phyloP scores from a whole-genome alignment of 352 stramenopile species.

The Paralagenidium karlingii region DNA sequence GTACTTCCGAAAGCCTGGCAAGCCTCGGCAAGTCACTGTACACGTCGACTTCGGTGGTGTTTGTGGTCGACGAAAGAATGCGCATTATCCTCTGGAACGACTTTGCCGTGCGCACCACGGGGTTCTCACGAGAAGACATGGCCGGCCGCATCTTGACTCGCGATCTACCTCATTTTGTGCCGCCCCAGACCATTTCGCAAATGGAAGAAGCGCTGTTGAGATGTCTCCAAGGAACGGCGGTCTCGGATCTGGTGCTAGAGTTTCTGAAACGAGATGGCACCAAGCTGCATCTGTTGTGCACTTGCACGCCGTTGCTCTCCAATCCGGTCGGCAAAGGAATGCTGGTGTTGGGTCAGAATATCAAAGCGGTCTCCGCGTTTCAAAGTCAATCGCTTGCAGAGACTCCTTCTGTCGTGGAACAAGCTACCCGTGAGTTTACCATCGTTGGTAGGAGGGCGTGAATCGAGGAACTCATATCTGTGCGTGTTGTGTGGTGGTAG shows the following conservation, averaged over 20 bases:
- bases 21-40: constrained; percentile 79
- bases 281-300: constrained; percentile 49
- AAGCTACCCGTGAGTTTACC: too few species aligned
- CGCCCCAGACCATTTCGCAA: constrained; percentile 26
- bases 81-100: constrained; percentile 83
- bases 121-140: constrained; percentile 74
- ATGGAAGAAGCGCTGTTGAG: constrained; percentile 45
- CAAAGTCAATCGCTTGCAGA: background rate
- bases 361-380: constrained; percentile 22
- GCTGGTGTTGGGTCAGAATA: constrained; percentile 67
- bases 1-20: constrained; percentile 57
- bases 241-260: constrained; percentile 41
- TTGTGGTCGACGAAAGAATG: constrained; percentile 76
- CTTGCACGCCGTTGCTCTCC: constrained; percentile 56
- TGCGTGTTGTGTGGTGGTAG: too few species aligned
- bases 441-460: too few species aligned
- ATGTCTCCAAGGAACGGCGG: constrained; percentile 37
- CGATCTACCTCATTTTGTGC: constrained; percentile 60
- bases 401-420: too few species aligned
- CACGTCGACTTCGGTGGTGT: constrained; percentile 55
- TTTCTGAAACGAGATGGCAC: constrained; percentile 38
- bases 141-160: constrained; percentile 54
- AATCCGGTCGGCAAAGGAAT: constrained; percentile 69
- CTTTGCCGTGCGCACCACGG: constrained; percentile 47
- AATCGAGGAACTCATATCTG: too few species aligned